Conservation (phyloP, 1,284 basidiomycete genomes). For the Sporisorium reilianum region DNA sequence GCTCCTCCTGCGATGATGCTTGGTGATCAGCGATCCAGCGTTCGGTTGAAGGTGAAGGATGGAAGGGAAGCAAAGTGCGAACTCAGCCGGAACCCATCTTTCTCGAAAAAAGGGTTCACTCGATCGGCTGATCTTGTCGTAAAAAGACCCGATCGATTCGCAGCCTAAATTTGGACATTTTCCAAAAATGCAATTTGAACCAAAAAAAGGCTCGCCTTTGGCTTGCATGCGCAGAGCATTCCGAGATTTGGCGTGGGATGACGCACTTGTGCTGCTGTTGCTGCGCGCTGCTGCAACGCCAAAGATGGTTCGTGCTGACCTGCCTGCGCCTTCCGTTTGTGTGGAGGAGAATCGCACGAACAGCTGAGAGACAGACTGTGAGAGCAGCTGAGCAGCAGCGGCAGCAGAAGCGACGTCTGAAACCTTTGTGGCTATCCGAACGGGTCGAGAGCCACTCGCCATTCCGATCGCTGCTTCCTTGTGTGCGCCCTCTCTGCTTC, state of each 20-base stretch:
- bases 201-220: too few relatives aligned
- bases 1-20: too few relatives aligned
- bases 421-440: neutral
- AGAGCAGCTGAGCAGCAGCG: neutral
- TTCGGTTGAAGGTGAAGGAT: neutral
- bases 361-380: too few relatives aligned
- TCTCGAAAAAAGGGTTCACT: neutral
- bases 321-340: neutral
- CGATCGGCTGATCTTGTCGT: neutral
- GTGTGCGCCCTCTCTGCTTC: neutral
- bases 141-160: neutral
- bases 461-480: neutral
- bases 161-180: neutral
- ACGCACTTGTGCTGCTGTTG: constrained; percentile 36
- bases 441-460: neutral
- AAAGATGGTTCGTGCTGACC: neutral
- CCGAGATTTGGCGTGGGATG: constrained; percentile 26
- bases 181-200: constrained; percentile 17
- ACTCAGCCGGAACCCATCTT: neutral
- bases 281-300: constrained; percentile 13
- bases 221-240: constrained; percentile 14
- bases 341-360: neutral
- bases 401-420: neutral
- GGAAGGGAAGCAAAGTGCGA: neutral
- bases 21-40: too few relatives aligned